Base-by-base conservation (phyloP, 1,139 yeast species). In the Candida gigantensis region DNA sequence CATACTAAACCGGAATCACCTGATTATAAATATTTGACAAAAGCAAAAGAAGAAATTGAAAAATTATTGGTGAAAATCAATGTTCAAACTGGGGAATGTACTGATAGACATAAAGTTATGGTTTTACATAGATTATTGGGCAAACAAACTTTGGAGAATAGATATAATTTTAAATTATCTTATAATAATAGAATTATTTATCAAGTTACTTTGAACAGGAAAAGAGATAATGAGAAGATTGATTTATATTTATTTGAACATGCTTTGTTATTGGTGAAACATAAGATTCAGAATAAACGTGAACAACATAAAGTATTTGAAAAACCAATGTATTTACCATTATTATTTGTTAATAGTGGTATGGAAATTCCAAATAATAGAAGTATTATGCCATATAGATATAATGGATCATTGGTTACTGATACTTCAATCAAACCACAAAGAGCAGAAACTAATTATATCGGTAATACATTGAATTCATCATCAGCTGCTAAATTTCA, bases 221-320 rank as follows among this genome's bases (percentile, higher is more conserved):
- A 77, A 55, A 76, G 89, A 51, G 84, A 84, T 50, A 83, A 84
- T 43, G 89, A 84, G 49, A 88, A 85, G 48, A 84, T 84, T 51
- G 95, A 85, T 46, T 81, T 87, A 32, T 92, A 90, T 55, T 58
- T 92, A 39, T 80, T 92, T 56, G 98, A 92, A 58, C 95, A 92
- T 60, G 89, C 94, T 36, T 58, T 92, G 28, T 65, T 94, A 43
- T 83, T 92, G 59, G 90, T 89, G 25, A 84, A 92, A 54, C 85
- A 86, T 41, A 94, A 90, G 60, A 72, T 84, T 21, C 89, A 87
- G 43, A 89, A 88, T 57, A 90, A 92, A 58, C 77, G 96, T 50
- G 97, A 92, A 51, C 95, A 85, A 45, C 84, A 85, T 52, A 86
- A 89, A 55, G 97, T 92, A 11, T 87, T 84, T 60, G 94, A 94